phyloP scores from a whole-genome alignment of 2,329 filamentous ascomycete species.

The Talaromyces sp. region DNA sequence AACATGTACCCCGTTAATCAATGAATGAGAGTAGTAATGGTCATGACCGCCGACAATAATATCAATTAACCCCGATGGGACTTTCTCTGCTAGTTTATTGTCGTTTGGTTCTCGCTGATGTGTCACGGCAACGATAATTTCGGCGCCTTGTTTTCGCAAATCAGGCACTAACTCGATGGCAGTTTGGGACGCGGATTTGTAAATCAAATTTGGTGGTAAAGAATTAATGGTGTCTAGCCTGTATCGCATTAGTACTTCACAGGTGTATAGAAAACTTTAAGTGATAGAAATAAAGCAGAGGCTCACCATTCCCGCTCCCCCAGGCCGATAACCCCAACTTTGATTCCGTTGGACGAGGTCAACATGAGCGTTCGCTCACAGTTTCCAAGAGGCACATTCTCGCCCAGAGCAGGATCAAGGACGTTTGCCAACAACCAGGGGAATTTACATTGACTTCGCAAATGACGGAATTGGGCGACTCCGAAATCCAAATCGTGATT shows the following conservation, averaged over 20 bases:
- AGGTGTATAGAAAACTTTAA: neutral
- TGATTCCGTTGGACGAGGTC: constrained; percentile 75
- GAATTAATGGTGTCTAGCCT: constrained; percentile 80
- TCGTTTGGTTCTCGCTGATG: constrained; percentile 89
- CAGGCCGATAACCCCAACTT: constrained; percentile 77
- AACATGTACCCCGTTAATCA: constrained; percentile 75
- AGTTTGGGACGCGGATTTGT: constrained; percentile 69
- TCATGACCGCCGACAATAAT: constrained; percentile 86
- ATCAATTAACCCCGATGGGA: constrained; percentile 66
- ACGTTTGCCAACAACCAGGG: constrained; percentile 90
- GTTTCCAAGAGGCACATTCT: constrained; percentile 67
- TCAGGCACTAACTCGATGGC: constrained; percentile 69
- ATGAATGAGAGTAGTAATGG: constrained; percentile 74
- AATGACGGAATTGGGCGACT: constrained; percentile 68
- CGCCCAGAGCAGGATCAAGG: constrained; percentile 73
- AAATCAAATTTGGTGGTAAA: constrained; percentile 74
- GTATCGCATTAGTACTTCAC: neutral
- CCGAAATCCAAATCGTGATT: constrained; percentile 95
- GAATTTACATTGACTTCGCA: constrained; percentile 70
- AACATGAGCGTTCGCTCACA: constrained; percentile 70
- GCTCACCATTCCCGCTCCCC: constrained; percentile 73
- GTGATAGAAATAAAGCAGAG: neutral
- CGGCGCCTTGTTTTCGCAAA: constrained; percentile 69
- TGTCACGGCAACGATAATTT: constrained; percentile 75
- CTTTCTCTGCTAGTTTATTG: constrained; percentile 71